Conservation (phyloP, 2,329 filamentous ascomycete genomes). For the Trichoderma cornu-damae region DNA sequence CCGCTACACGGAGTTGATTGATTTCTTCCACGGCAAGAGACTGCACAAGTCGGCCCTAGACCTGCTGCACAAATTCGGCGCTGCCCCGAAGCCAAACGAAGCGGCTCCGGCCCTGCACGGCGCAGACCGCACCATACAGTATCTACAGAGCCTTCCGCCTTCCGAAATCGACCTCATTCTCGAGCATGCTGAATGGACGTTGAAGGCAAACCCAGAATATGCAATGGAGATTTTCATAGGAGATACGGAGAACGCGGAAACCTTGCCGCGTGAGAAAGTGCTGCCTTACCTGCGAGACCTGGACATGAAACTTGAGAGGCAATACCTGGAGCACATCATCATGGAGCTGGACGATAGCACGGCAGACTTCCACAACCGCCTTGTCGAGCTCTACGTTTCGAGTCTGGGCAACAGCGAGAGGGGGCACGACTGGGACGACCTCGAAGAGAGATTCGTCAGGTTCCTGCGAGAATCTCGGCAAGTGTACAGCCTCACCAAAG, state of each 20-base stretch:
- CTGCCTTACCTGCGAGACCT: slow-evolving; percentile 67
- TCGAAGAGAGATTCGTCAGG: slow-evolving; percentile 61
- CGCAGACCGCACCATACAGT: slow-evolving; percentile 76
- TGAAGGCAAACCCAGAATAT: slow-evolving; percentile 63
- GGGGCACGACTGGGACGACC: slow-evolving; percentile 48
- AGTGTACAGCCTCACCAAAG: slow-evolving; percentile 70
- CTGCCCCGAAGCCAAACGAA: slow-evolving; percentile 47
- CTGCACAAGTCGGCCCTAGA: slow-evolving; percentile 83
- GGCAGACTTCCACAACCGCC: slow-evolving; percentile 78
- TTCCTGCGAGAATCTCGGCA: slow-evolving; percentile 73
- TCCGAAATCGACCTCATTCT: slow-evolving; percentile 87
- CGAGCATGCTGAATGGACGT: slow-evolving; percentile 85
- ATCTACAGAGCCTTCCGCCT: slow-evolving; percentile 82
- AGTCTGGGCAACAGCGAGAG: slow-evolving; percentile 45
- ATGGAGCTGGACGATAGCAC: slow-evolving; percentile 78
- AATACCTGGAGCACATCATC: slow-evolving; percentile 88
- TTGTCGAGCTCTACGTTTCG: slow-evolving; percentile 66
- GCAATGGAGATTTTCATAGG: slow-evolving; percentile 92
- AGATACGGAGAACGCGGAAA: slow-evolving; percentile 93
- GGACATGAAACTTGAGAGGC: slow-evolving; percentile 65
- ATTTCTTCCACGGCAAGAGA: slow-evolving; percentile 94
- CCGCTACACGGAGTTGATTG: slow-evolving; percentile 89
- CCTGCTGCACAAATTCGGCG: slow-evolving; percentile 75
- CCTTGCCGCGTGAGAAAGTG: slow-evolving; percentile 70
- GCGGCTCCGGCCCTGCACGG: slow-evolving; percentile 61